Evolutionary conservation across 176 grass and related monocot genomes (phyloP).

Genomic region (Oryza australiensis): DNA sequence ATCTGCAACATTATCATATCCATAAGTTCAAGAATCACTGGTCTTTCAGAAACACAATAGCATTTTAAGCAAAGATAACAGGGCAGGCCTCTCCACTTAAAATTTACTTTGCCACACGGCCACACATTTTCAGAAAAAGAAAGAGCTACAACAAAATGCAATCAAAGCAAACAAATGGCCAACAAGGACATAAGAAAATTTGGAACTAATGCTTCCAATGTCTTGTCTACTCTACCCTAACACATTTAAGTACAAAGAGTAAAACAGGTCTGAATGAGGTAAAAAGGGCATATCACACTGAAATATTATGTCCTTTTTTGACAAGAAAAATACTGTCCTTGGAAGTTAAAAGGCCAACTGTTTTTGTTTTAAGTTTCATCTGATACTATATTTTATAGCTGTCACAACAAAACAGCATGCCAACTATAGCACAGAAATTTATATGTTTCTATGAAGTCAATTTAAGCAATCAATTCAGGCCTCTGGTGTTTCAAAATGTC

Average conservation of each 20-base stretch:
- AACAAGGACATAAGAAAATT: not conserved
- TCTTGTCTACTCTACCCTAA: not conserved
- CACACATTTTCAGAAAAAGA: too few species aligned
- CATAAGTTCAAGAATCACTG: not conserved
- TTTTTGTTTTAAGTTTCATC: not conserved
- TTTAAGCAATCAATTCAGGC: too few species aligned
- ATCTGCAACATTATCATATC: slow-evolving; percentile 52
- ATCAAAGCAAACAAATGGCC: not conserved
- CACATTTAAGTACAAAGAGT: not conserved
- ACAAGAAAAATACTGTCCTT: not conserved
- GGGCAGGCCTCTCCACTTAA: not conserved
- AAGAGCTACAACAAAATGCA: too few species aligned
- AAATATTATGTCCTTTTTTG: not conserved
- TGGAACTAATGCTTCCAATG: not conserved
- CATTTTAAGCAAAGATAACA: not conserved
- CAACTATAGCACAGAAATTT: not conserved
- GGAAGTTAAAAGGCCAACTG: not conserved
- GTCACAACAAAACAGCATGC: too few species aligned
- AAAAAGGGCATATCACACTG: not conserved
- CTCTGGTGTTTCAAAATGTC: not conserved
- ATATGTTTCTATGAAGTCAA: not conserved
- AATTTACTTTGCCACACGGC: not conserved
- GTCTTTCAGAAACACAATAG: not conserved
- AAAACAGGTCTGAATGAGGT: not conserved
- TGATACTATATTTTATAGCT: too few species aligned